Evolutionary conservation across 73 alveolate species (phyloP), one percentile per base, ranked within the genome.

Genomic region (Stentor roeselii): DNA sequence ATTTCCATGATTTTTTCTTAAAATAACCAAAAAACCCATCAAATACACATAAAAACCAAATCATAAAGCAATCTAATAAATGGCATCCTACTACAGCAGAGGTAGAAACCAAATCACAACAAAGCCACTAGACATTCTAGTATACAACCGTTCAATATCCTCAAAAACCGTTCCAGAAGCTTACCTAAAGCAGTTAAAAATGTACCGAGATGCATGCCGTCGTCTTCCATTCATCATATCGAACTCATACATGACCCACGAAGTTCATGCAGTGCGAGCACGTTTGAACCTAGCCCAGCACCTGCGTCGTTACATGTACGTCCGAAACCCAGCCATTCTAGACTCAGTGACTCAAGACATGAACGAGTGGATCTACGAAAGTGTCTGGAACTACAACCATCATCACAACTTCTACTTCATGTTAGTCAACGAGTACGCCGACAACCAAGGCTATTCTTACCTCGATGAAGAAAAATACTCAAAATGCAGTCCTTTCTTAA

Each of bases 161-260:
- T 67, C 80, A 21, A 34, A 67, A 67, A 67, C 80, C 37, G 27
- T 67, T 30, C 42, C 80, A 30, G 80, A 67, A 67, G 80, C 80
- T 32, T 0, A 67, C 1, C 2, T 30, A 21, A 0, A 67, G 41
- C 80, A 67, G n/a, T 34, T 67, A 32, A 67, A 67, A 32, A 27
- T 67, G 15, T 67, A 67, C 34, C n/a, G 80, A 67, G 80, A 67
- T 32, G 80, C 80, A 1, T 67, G 80, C 80, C 21, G 80, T 27
- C 21, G 80, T 1, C 21, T 67, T 36, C 80, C 80, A 30, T 67
- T 21, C 42, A 67, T 67, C 1, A 36, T 67, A 27, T 11, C 21
- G 34, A 30, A n/a, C 14, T 67, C 80, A 2, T 0, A 36, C 37
- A 67, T 67, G n/a, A 67, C 80, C 0, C n/a, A 67, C 41, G 42